Evolutionary conservation across 208 protist genomes (phyloP).

Genomic region (Herpetomonas muscarum): DNA sequence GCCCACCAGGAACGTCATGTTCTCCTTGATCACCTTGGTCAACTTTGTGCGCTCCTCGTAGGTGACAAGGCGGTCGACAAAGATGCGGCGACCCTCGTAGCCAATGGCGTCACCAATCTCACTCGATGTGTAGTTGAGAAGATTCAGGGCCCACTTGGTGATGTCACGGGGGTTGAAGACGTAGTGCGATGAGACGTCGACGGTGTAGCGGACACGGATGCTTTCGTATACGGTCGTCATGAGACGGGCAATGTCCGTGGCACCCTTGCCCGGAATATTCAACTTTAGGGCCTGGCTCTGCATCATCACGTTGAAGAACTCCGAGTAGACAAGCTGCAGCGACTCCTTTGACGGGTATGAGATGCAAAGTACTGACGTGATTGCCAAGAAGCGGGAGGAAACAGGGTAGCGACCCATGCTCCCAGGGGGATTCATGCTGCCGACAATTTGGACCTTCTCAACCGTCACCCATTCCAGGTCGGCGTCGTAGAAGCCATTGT

Average conservation of each 20-base stretch:
- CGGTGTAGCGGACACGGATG: constrained; percentile 86
- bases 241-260: constrained; percentile 84
- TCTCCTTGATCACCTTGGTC: constrained; percentile 70
- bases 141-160: constrained; percentile 91
- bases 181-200: constrained; percentile 96
- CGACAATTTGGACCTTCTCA: constrained; percentile 95
- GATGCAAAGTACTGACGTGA: constrained; percentile 91
- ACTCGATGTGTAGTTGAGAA: constrained; percentile 87
- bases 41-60: constrained; percentile 71
- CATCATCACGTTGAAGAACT: constrained; percentile 92
- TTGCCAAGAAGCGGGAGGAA: constrained; percentile 94
- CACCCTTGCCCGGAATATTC: constrained; percentile 62
- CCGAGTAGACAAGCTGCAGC: constrained; percentile 92
- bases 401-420: constrained; percentile 95
- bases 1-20: constrained; percentile 71
- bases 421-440: constrained; percentile 94
- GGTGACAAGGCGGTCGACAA: constrained; percentile 93
- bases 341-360: constrained; percentile 93
- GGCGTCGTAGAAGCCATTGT: constrained; percentile 95
- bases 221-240: constrained; percentile 95
- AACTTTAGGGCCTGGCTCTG: constrained; percentile 63
- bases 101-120: constrained; percentile 87
- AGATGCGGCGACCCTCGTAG: constrained; percentile 94
- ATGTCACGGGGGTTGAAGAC: constrained; percentile 97
- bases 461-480: constrained; percentile 96